Percentiles rank a stretch among this genome's conserved stretches.
These are phyloP conservation scores for Podospora pseudoanserina DNA, from an alignment of 495 filamentous ascomycete species.

Conservation along the genomic window DNA sequence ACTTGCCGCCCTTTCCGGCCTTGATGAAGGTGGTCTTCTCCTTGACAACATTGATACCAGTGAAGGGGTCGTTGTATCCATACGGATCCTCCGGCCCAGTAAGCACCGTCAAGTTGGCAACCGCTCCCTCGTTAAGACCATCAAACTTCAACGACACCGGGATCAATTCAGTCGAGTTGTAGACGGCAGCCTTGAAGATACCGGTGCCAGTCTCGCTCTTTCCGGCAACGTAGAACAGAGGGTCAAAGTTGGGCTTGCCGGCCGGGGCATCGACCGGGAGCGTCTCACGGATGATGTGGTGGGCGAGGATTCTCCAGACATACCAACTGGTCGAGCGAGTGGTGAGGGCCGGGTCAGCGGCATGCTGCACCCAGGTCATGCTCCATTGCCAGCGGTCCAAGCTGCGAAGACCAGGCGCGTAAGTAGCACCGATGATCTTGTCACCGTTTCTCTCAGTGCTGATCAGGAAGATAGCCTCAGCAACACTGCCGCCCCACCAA, in stretches of 20 bases:
- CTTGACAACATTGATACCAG: slow-evolving; percentile 37
- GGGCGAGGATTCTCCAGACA: slow-evolving; percentile 47
- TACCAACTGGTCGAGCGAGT: slow-evolving; percentile 44
- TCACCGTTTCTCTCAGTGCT: slow-evolving; percentile 65
- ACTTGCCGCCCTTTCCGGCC: slow-evolving; percentile 43
- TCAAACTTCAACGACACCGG: slow-evolving; percentile 54
- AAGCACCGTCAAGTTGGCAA: slow-evolving; percentile 55
- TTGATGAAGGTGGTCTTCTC: slow-evolving; percentile 41
- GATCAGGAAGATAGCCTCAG: slow-evolving; percentile 65
- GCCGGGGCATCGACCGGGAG: slow-evolving; percentile 45
- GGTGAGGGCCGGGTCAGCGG: slow-evolving; percentile 50
- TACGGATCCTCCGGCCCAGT: slow-evolving; percentile 49
- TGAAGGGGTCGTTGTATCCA: slow-evolving; percentile 36
- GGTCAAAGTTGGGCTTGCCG: slow-evolving; percentile 43
- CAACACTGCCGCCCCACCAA: slow-evolving; percentile 58
- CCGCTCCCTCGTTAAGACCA: slow-evolving; percentile 42
- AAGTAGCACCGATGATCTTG: slow-evolving; percentile 41
- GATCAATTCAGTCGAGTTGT: slow-evolving; percentile 54
- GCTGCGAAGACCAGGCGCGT: slow-evolving; percentile 40
- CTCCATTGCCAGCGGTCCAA: slow-evolving; percentile 45
- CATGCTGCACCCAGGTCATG: slow-evolving; percentile 49
- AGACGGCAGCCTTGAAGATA: slow-evolving; percentile 61
- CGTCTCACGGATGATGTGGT: slow-evolving; percentile 53
- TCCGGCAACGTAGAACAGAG: slow-evolving; percentile 58
- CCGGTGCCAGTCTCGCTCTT: slow-evolving; percentile 34